A percentile compares a stretch with the other conserved stretches of the same genome.
phyloP scores from a whole-genome alignment of 2,329 filamentous ascomycete species.

The Claviceps maximensis region DNA sequence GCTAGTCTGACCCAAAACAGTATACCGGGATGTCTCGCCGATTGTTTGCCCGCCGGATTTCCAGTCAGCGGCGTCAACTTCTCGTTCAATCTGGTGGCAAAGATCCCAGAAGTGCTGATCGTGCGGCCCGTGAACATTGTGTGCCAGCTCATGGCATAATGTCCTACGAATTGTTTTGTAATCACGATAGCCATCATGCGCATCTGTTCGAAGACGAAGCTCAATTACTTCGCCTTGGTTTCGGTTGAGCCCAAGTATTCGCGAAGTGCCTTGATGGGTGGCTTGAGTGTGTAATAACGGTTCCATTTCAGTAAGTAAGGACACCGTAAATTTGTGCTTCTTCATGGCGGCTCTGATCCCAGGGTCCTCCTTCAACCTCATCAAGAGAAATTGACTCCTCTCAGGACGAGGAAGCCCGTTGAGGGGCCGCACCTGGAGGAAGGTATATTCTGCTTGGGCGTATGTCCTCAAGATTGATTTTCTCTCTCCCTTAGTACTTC shows the following conservation, averaged over 20 bases:
- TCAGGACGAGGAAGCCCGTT: constrained; percentile 64
- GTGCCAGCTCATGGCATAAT: constrained; percentile 86
- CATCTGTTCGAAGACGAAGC: constrained; percentile 79
- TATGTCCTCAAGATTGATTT: constrained; percentile 4
- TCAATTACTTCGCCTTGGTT: constrained; percentile 87
- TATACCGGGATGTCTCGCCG: constrained; percentile 48
- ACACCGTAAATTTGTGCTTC: constrained; percentile 72
- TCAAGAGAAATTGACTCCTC: constrained; percentile 57
- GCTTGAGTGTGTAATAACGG: constrained; percentile 62
- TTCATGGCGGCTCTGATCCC: constrained; percentile 78
- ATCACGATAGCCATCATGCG: constrained; percentile 84
- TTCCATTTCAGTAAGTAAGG: constrained; percentile 89
- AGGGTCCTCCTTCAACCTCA: constrained; percentile 65
- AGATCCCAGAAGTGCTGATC: constrained; percentile 83
- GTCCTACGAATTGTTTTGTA: constrained; percentile 87
- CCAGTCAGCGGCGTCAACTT: constrained; percentile 75
- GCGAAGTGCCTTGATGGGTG: constrained; percentile 58
- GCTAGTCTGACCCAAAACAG: constrained; percentile 33
- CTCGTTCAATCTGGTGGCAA: constrained; percentile 73
- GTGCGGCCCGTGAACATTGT: constrained; percentile 78
- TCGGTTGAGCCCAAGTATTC: constrained; percentile 74
- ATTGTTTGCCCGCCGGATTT: constrained; percentile 53
- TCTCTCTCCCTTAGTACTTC: constrained; percentile 13
- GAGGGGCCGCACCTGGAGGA: constrained; percentile 63
- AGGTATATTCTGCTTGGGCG: constrained; percentile 59